Base-by-base conservation (phyloP, 2,329 filamentous ascomycete species). In the Phyllosticta citribraziliensis region DNA sequence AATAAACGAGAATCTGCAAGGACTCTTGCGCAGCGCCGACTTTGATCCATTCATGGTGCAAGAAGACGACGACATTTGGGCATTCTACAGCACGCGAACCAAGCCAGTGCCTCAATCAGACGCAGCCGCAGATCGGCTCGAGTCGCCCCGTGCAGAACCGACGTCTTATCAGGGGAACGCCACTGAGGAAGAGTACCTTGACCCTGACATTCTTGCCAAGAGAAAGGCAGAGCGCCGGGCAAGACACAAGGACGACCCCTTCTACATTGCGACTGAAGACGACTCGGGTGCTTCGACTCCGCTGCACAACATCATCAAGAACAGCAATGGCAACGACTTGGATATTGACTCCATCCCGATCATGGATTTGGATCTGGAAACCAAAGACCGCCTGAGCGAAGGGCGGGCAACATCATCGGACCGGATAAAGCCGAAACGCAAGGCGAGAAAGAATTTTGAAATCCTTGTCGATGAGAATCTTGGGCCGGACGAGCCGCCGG, bases 281-380 rank as follows among this genome's bases (percentile, higher is more conserved):
- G 79, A 78, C 25, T 84, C 84, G 3, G 84, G 84, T 35, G 82
- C 82, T 5, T 87, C 88, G 0, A 93, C 89, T 0, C 89, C 89
- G 0, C 86, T 94, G 56, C 88, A 93, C 69, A 88, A 84, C 65
- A 90, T 94, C 62, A 85, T 81, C 10, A 72, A 75, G 19, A 73
- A 81, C 62, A 85, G 84, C 62, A 92, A 93, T 69, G 87, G 86
- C 1, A 71, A 87, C 2, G 88, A 89, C 53, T 78, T 97, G 9
- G 93, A 99, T 70, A 87, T 99, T 52, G 94, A 99, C 73, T 84
- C 90, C 1, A 99, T 99, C 67, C 94, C 94, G 2, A 93, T 99
- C 68, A 94, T 99, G 85, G 86, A 96, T 70, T 81, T 99, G 55
- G 87, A 95, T 64, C 81, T 97, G 8, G 86, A 87, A 47, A 67